phyloP scores from a whole-genome alignment of 768 basidiomycete genomes.

The Rhodotorula babjevae region DNA sequence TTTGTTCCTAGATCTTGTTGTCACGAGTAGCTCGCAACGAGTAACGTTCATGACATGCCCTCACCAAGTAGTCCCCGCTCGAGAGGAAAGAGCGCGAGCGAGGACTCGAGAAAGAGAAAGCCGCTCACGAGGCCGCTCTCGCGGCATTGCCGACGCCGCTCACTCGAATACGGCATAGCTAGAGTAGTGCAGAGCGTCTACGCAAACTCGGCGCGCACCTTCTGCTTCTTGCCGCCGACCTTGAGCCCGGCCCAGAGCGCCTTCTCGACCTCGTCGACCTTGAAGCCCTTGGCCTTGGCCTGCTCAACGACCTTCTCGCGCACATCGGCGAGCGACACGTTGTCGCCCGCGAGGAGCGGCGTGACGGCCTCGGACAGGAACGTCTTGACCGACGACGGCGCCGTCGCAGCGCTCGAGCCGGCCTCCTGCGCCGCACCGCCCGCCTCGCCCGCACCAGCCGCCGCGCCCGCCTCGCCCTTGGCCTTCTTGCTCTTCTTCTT shows the following conservation, averaged over 20 bases:
- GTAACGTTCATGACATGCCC: background rate
- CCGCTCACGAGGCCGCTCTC: no score
- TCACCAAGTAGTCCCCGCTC: no score
- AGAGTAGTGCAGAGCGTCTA: background rate
- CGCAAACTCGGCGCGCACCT: conserved; percentile 29
- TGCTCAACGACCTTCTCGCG: conserved; percentile 15
- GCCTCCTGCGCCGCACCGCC: background rate
- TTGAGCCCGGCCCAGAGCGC: conserved; percentile 23
- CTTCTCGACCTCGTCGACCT: conserved; percentile 19
- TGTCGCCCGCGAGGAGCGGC: conserved; percentile 6
- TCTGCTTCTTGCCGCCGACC: conserved; percentile 36
- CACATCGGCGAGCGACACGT: conserved; percentile 16
- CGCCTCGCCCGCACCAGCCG: background rate
- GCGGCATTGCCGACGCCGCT: no score
- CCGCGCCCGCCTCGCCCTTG: conserved; percentile 12
- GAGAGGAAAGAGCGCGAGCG: no score
- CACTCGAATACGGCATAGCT: no score
- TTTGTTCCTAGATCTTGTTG: background rate
- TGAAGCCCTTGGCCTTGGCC: background rate
- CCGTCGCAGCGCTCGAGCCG: background rate
- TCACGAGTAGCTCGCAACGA: background rate
- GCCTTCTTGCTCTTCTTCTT: conserved; percentile 16
- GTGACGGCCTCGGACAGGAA: conserved; percentile 23
- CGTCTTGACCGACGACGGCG: background rate
- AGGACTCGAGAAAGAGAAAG: no score